phyloP scores from a whole-genome alignment of 192 early-diverging fungal genomes.

The Radiomyces spectabilis region DNA sequence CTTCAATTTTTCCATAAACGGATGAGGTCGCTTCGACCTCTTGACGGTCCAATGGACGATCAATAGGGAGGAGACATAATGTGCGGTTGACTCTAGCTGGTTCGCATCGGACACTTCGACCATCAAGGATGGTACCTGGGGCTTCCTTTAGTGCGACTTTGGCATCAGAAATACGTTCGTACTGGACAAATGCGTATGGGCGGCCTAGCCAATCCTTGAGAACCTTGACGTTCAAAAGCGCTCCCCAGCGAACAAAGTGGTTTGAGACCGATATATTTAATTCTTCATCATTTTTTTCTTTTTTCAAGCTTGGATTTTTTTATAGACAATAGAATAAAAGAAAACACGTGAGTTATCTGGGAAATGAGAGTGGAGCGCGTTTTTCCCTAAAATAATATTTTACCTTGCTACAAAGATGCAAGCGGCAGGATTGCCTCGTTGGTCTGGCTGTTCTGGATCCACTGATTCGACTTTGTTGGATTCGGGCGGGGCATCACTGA shows the following conservation, averaged over 20 bases:
- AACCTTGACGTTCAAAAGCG: constrained; percentile 61
- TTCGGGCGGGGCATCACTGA: too few relatives aligned
- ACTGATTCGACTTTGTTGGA: not conserved
- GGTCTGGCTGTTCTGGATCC: not conserved
- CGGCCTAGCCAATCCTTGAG: constrained; percentile 62
- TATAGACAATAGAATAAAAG: not conserved
- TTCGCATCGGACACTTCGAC: constrained; percentile 68
- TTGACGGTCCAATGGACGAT: constrained; percentile 28
- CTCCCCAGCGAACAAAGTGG: constrained; percentile 61
- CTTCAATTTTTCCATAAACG: constrained; percentile 55
- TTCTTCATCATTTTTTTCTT: constrained; percentile 40
- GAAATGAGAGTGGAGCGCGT: too few relatives aligned
- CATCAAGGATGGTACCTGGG: constrained; percentile 57
- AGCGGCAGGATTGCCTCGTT: constrained; percentile 38
- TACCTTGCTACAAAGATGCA: constrained; percentile 77
- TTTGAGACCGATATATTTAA: constrained; percentile 44
- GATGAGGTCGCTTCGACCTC: constrained; percentile 28
- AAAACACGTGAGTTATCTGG: not conserved
- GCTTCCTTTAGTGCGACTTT: constrained; percentile 52
- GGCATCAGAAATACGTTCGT: constrained; percentile 48
- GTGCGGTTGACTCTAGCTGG: constrained; percentile 72
- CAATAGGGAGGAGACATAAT: constrained; percentile 48
- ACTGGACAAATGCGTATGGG: constrained; percentile 78
- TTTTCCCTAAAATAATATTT: too few relatives aligned
- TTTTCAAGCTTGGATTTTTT: constrained; percentile 35